Conservation (phyloP, 257 asterid genomes). For the Orobanche coerulescens region DNA sequence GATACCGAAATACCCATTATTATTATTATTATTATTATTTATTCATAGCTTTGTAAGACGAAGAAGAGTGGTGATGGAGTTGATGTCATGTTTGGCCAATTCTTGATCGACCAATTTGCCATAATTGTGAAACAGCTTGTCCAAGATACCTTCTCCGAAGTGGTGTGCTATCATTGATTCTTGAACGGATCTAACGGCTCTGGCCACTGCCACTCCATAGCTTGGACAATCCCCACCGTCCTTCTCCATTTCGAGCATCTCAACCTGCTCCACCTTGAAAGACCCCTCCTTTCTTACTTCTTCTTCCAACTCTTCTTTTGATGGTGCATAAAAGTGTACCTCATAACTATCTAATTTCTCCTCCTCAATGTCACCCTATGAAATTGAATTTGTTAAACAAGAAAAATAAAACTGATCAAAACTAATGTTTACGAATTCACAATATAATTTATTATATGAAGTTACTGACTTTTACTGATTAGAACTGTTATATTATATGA, state of each 20-base stretch:
- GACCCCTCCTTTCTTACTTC: slow-evolving; percentile 49
- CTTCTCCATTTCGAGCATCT: slow-evolving; percentile 48
- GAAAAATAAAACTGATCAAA: neutral
- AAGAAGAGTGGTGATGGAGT: slow-evolving; percentile 37
- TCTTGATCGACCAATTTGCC: slow-evolving; percentile 69
- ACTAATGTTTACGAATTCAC: no score
- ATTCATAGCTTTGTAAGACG: slow-evolving; percentile 41
- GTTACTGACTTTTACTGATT: no score
- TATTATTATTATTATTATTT: no score
- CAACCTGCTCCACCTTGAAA: slow-evolving; percentile 43
- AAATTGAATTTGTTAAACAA: neutral
- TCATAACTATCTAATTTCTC: slow-evolving; percentile 57
- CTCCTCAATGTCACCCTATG: slow-evolving; percentile 59
- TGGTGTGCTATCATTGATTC: slow-evolving; percentile 69
- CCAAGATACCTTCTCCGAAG: slow-evolving; percentile 51
- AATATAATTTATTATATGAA: no score
- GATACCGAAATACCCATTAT: no score
- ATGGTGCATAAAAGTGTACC: slow-evolving; percentile 76
- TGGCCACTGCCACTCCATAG: slow-evolving; percentile 65
- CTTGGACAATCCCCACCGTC: slow-evolving; percentile 28
- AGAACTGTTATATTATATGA: no score
- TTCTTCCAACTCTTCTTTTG: slow-evolving; percentile 60
- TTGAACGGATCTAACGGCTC: slow-evolving; percentile 78
- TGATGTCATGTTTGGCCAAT: slow-evolving; percentile 36
- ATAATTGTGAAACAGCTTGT: slow-evolving; percentile 45